phyloP scores from a whole-genome alignment of 495 filamentous ascomycete genomes.

The Penicillium alfredii region DNA sequence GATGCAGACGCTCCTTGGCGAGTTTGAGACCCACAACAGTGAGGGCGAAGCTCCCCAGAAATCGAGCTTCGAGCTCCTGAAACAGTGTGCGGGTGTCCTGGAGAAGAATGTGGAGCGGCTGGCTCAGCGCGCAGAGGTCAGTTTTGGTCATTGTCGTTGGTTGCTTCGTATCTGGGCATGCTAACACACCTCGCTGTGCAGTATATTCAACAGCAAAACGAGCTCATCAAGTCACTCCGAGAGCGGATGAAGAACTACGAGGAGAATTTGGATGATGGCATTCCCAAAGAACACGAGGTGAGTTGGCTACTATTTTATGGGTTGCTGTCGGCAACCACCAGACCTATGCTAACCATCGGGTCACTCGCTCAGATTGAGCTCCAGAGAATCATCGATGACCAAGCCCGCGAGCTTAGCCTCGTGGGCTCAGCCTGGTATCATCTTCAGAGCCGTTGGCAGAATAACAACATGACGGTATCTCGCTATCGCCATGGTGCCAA shows the following conservation, averaged over 20 bases:
- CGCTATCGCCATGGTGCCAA: conserved; percentile 46
- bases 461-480: conserved; percentile 68
- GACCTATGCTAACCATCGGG: conserved; percentile 17
- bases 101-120: conserved; percentile 43
- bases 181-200: conserved; percentile 20
- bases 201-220: conserved; percentile 58
- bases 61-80: conserved; percentile 37
- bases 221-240: conserved; percentile 53
- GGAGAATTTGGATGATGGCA: conserved; percentile 37
- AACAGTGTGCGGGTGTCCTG: conserved; percentile 39
- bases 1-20: conserved; percentile 39
- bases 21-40: conserved; percentile 33
- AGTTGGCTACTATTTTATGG: conserved; percentile 10
- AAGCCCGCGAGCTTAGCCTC: conserved; percentile 71
- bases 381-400: conserved; percentile 60
- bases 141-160: conserved; percentile 7
- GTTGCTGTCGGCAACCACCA: background rate
- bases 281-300: conserved; percentile 47
- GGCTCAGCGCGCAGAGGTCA: conserved; percentile 45
- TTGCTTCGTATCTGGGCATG: conserved; percentile 1
- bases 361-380: conserved; percentile 47
- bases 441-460: conserved; percentile 74
- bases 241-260: conserved; percentile 49
- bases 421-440: conserved; percentile 93
- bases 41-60: conserved; percentile 31